phyloP scores from a whole-genome alignment of 1,139 yeast species.

The Arxiozyma telluris region DNA sequence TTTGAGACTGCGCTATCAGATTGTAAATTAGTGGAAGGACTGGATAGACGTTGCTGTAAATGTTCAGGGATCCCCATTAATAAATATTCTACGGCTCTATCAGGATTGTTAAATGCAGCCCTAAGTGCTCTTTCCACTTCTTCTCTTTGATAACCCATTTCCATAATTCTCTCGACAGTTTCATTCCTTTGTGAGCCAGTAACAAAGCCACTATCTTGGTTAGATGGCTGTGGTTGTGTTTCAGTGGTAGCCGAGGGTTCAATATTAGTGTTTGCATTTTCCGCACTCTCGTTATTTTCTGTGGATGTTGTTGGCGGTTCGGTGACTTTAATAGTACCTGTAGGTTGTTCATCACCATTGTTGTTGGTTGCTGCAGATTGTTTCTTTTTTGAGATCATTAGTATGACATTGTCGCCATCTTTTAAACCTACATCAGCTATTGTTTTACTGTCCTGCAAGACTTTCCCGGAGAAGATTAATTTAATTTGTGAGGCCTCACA shows the following conservation, averaged over 20 bases:
- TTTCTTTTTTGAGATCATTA: constrained; percentile 59
- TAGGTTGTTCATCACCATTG: constrained; percentile 9
- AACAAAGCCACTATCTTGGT: constrained; percentile 20
- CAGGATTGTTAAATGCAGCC: constrained; percentile 96
- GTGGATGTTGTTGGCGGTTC: constrained; percentile 12
- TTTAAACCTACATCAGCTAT: constrained; percentile 67
- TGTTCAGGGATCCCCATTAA: constrained; percentile 83
- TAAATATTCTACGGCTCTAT: constrained; percentile 92
- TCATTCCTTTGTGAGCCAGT: constrained; percentile 28
- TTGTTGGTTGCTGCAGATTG: constrained; percentile 12
- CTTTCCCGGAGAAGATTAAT: constrained; percentile 82
- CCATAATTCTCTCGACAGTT: constrained; percentile 70
- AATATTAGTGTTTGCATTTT: constrained; percentile 17
- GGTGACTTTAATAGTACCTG: constrained; percentile 14
- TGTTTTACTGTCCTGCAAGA: constrained; percentile 73
- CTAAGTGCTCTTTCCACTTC: constrained; percentile 86
- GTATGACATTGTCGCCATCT: constrained; percentile 84
- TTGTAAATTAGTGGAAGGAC: constrained; percentile 9
- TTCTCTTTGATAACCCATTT: constrained; percentile 88
- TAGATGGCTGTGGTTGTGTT: constrained; percentile 19
- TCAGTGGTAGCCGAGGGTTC: constrained; percentile 22
- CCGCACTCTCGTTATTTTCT: constrained; percentile 14
- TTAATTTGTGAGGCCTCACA: constrained; percentile 73
- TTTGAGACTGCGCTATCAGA: neutral
- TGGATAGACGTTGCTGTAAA: constrained; percentile 30